phyloP scores from a whole-genome alignment of 2,329 filamentous ascomycete genomes.

The Colletotrichum nymphaeae region DNA sequence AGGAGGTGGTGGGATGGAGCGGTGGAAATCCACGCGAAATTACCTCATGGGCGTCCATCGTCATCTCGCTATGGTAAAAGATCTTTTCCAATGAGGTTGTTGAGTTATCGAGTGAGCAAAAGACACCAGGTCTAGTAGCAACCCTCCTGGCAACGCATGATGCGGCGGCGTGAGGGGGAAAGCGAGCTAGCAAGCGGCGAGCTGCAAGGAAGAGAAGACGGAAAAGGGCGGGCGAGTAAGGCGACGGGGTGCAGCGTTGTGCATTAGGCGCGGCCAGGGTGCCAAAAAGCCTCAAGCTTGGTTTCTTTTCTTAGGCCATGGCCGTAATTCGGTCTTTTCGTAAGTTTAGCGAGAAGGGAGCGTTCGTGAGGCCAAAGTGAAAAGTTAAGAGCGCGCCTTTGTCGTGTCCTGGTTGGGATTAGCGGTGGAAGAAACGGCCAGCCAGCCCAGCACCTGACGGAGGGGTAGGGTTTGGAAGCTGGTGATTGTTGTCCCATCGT shows the following conservation, averaged over 20 bases:
- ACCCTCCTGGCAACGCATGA: neutral
- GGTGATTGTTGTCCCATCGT: neutral
- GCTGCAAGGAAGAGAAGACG: conserved; percentile 14
- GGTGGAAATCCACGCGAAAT: conserved; percentile 4
- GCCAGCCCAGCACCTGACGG: neutral
- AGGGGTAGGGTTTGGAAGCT: too few relatives aligned
- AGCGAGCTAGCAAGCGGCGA: conserved; percentile 12
- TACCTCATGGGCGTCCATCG: neutral
- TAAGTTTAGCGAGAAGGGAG: neutral
- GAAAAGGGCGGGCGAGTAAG: neutral
- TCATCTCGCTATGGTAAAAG: conserved; percentile 5
- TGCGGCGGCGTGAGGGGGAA: conserved; percentile 16
- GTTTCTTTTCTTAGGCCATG: conserved; percentile 24
- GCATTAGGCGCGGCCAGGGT: conserved; percentile 9
- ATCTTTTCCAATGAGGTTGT: neutral
- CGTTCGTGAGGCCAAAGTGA: too few relatives aligned
- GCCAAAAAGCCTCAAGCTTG: conserved; percentile 14
- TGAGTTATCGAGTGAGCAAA: neutral
- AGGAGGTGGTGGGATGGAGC: neutral
- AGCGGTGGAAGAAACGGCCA: neutral
- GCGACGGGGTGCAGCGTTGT: neutral
- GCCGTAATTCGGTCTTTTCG: neutral
- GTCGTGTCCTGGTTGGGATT: neutral
- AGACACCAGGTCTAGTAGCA: neutral
- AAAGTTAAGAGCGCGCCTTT: neutral